phyloP scores from a whole-genome alignment of 257 asterid genomes.

The Forsythia suspensa region DNA sequence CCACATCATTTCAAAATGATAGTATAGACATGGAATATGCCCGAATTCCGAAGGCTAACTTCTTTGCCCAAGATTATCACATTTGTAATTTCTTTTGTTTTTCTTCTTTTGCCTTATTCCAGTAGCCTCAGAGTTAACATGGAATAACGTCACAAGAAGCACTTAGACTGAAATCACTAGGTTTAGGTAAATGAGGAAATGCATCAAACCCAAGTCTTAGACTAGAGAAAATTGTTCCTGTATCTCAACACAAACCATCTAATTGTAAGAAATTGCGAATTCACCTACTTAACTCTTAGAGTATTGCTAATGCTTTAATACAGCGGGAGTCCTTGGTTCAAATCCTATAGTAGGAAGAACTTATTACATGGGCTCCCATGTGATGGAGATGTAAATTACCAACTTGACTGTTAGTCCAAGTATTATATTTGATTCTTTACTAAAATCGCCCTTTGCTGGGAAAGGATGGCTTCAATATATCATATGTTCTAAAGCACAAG shows the following conservation, averaged over 20 bases:
- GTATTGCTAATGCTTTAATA: neutral
- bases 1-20: neutral
- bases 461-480: neutral
- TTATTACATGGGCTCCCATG: neutral
- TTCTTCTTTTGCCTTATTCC: neutral
- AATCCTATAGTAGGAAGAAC: neutral
- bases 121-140: neutral
- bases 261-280: neutral
- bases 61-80: neutral
- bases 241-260: neutral
- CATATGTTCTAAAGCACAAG: slow-evolving; percentile 9
- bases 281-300: neutral
- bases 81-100: neutral
- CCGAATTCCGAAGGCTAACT: neutral
- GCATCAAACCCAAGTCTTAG: neutral
- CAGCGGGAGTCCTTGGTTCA: neutral
- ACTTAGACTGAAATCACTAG: neutral
- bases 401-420: neutral
- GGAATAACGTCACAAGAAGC: neutral
- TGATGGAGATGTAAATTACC: too few species aligned
- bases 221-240: too few species aligned
- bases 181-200: neutral
- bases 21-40: neutral
- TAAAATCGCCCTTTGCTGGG: neutral
- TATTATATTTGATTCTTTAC: neutral